Conservation (phyloP, 2,329 filamentous ascomycete species). For the Penicillium frequentans region DNA sequence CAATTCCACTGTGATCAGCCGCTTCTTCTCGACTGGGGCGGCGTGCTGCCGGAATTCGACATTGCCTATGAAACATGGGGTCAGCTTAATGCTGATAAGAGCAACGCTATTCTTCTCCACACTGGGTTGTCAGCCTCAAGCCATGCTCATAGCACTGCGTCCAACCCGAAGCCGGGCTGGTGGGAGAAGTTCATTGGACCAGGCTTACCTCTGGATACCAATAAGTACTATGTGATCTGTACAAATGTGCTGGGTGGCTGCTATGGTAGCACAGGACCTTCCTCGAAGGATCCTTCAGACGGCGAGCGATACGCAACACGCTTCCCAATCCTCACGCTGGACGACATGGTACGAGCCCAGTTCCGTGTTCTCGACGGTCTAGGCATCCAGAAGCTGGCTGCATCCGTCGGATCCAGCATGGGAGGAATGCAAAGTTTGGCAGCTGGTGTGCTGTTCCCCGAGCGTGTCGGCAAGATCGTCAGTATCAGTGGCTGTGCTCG, state of each 20-base stretch:
- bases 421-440: constrained; percentile 97
- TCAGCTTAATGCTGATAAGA: constrained; percentile 71
- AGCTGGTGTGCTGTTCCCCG: constrained; percentile 78
- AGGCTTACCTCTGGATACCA: constrained; percentile 78
- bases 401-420: constrained; percentile 95
- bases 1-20: constrained; percentile 72
- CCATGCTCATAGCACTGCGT: constrained; percentile 87
- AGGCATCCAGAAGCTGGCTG: constrained; percentile 76
- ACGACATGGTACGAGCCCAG: constrained; percentile 97
- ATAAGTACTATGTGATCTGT: constrained; percentile 91
- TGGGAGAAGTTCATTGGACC: constrained; percentile 99
- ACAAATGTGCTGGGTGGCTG: constrained; percentile 96
- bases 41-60: constrained; percentile 82
- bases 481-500: constrained; percentile 92
- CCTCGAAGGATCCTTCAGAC: constrained; percentile 83
- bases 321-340: constrained; percentile 92
- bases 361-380: constrained; percentile 82
- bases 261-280: constrained; percentile 91
- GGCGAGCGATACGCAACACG: constrained; percentile 87
- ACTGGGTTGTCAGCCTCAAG: constrained; percentile 96
- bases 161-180: constrained; percentile 89
- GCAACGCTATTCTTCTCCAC: constrained; percentile 88
- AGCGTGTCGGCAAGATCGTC: constrained; percentile 77
- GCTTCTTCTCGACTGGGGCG: constrained; percentile 89
- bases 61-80: constrained; percentile 95